These are phyloP conservation scores for Chlorella sp. DNA, from an alignment of 139 green algal species.

Conservation along the genomic window DNA sequence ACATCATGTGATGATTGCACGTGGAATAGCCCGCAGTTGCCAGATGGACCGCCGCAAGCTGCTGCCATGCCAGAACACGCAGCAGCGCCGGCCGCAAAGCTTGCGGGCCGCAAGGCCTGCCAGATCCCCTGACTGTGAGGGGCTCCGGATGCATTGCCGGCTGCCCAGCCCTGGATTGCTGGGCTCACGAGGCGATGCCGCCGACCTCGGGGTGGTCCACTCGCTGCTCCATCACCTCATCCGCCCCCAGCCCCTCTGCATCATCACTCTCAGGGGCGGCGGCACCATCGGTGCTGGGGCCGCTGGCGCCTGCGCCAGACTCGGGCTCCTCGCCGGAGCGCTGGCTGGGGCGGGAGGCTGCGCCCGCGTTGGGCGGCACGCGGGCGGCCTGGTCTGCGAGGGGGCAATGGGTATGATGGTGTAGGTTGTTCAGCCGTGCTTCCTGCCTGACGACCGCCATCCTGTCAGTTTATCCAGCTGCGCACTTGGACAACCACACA, in stretches of 20 bases:
- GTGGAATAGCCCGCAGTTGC: too few species aligned
- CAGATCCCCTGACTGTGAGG: background rate
- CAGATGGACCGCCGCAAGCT: background rate
- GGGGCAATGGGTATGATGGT: too few species aligned
- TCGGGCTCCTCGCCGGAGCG: background rate
- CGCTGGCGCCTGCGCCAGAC: background rate
- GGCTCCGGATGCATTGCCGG: too few species aligned
- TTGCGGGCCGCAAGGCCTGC: background rate
- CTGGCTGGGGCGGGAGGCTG: background rate
- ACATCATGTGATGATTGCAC: too few species aligned
- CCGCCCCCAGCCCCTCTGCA: background rate
- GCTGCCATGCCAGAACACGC: background rate
- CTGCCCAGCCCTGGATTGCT: background rate
- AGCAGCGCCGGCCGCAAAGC: background rate
- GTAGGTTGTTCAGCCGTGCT: too few species aligned
- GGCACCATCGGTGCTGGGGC: background rate
- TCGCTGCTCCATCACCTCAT: constrained; percentile 20
- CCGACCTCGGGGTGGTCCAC: background rate
- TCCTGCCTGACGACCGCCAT: background rate
- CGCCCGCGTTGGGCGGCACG: background rate
- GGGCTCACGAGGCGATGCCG: constrained; percentile 1
- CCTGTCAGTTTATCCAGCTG: too few species aligned
- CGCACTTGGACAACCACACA: too few species aligned
- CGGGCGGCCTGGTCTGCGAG: background rate
- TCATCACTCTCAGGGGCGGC: background rate